phyloP scores from a whole-genome alignment of 1,284 basidiomycete species.

The Limonomyces culmigenus region DNA sequence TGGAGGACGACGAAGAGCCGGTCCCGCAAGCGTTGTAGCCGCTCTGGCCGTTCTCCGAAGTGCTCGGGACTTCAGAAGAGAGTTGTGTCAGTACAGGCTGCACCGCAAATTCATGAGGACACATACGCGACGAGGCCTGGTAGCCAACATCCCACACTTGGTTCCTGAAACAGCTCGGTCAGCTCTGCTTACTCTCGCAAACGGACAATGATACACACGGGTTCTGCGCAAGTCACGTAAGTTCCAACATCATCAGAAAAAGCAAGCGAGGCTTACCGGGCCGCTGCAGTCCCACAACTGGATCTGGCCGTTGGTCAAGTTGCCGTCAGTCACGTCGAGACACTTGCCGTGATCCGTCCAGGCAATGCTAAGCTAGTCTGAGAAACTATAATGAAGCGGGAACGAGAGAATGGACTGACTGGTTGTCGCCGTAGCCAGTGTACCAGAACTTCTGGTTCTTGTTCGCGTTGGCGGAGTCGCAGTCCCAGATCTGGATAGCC shows the following conservation, averaged over 20 bases:
- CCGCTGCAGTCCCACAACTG: neutral
- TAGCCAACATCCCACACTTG: neutral
- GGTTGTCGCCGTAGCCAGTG: neutral
- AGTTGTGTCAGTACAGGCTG: too few species aligned
- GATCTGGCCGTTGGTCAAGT: neutral
- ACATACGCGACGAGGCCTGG: neutral
- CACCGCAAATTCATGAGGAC: too few species aligned
- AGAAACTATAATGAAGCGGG: neutral
- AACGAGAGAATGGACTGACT: neutral
- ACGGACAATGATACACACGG: too few species aligned
- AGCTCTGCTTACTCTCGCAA: too few species aligned
- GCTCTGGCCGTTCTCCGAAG: conserved; percentile 34
- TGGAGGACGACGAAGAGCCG: conserved; percentile 33
- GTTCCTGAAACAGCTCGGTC: too few species aligned
- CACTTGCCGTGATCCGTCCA: neutral
- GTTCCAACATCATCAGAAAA: too few species aligned
- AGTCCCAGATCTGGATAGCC: neutral
- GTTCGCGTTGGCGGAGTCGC: neutral
- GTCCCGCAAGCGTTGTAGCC: conserved; percentile 54
- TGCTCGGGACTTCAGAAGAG: neutral
- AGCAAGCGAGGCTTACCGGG: too few species aligned
- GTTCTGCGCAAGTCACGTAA: too few species aligned
- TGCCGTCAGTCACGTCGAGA: neutral
- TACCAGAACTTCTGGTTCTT: neutral
- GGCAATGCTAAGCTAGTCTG: neutral